Evolutionary conservation across 495 filamentous ascomycete species (phyloP).

Genomic region (Haplographium delicatum): DNA sequence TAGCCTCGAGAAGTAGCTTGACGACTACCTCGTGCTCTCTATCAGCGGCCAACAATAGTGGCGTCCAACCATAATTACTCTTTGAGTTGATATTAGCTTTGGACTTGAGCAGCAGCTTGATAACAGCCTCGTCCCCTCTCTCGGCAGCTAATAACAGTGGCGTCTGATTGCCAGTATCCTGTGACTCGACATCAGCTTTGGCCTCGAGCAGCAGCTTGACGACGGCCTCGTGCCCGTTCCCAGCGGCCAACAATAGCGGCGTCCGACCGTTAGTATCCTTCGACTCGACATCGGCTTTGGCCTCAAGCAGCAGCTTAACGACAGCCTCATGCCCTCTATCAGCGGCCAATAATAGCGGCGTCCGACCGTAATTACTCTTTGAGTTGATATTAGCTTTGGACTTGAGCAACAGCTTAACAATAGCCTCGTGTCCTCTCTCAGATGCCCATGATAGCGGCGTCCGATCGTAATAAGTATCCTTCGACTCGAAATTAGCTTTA

Average conservation of each 20-base stretch:
- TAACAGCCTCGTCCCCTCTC: conserved; percentile 1
- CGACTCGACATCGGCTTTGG: not conserved
- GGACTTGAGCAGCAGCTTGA: conserved; percentile 2
- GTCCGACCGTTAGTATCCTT: not conserved
- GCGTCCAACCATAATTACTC: not conserved
- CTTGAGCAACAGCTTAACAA: conserved; percentile 6
- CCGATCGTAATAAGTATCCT: conserved; percentile 14
- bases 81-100: not conserved
- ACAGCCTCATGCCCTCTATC: not conserved
- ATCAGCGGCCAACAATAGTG: not conserved
- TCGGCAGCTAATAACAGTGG: conserved; percentile 25
- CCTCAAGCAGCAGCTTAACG: conserved; percentile 1
- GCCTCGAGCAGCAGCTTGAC: conserved; percentile 1
- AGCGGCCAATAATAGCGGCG: not conserved
- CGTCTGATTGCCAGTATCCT: conserved; percentile 22
- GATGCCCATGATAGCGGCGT: conserved; percentile 27
- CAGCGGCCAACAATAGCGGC: conserved; percentile 1
- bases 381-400: too few species aligned
- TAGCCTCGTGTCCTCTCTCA: conserved; percentile 1
- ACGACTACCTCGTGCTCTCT: not conserved
- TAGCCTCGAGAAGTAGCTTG: not conserved
- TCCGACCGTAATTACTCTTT: not conserved
- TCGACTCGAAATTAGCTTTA: conserved; percentile 6
- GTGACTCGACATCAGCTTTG: conserved; percentile 12
- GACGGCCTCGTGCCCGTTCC: conserved; percentile 3